Percentiles rank a stretch among this genome's conserved stretches.
phyloP scores from a whole-genome alignment of 2,329 filamentous ascomycete genomes.

The Venturia oleaginea region DNA sequence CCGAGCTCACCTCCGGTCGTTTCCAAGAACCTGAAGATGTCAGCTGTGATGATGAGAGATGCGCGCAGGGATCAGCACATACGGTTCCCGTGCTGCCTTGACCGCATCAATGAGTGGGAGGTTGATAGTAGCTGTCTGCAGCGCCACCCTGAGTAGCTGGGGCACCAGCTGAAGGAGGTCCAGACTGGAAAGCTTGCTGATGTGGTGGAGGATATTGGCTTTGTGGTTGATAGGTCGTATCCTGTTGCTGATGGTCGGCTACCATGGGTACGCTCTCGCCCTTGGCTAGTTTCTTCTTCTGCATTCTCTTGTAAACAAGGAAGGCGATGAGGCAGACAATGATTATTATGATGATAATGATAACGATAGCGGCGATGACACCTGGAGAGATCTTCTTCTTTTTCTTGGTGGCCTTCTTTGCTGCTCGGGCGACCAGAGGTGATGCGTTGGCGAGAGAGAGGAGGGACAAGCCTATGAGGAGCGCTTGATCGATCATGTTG shows the following conservation, averaged over 20 bases:
- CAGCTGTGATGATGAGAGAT: background rate
- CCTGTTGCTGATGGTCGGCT: background rate
- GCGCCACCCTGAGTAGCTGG: background rate
- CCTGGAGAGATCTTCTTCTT: background rate
- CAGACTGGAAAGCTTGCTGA: background rate
- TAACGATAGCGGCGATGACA: background rate
- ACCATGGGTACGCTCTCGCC: background rate
- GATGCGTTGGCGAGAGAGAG: background rate
- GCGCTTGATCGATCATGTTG: background rate
- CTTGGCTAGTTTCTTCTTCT: background rate
- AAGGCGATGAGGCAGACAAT: background rate
- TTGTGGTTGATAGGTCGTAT: background rate
- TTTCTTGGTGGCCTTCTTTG: background rate
- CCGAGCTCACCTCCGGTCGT: background rate
- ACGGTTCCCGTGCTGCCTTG: background rate
- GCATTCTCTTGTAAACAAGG: background rate
- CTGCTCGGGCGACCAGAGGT: background rate
- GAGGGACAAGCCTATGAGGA: background rate
- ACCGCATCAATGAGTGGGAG: background rate
- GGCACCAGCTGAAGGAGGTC: background rate
- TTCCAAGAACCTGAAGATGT: background rate
- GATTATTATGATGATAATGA: background rate
- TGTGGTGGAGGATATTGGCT: slow-evolving; percentile 1
- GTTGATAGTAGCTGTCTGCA: background rate
- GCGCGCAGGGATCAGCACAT: too few species aligned